These are phyloP conservation scores for Talaromyces marneffei DNA, from an alignment of 2,329 filamentous ascomycete genomes.

Conservation along the genomic window DNA sequence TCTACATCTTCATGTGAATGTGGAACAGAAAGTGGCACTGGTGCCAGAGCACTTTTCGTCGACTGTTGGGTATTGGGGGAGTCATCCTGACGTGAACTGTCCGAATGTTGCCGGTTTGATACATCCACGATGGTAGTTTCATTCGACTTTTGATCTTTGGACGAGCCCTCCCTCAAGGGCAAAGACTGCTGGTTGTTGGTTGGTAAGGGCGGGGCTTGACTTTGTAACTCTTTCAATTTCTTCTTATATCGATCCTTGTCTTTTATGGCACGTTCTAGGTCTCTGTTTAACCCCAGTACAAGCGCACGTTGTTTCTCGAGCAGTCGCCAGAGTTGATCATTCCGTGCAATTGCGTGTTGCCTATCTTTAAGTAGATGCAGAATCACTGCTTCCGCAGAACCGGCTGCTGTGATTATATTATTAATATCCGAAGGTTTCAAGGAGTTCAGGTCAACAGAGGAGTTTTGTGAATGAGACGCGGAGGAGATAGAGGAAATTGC, in stretches of 20 bases:
- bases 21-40: not conserved
- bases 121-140: not conserved
- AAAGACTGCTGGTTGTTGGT: constrained; percentile 17
- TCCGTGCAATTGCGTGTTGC: constrained; percentile 79
- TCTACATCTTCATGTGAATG: not conserved
- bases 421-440: constrained; percentile 69
- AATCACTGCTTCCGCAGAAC: constrained; percentile 83
- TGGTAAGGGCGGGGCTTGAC: constrained; percentile 39
- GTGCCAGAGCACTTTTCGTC: not conserved
- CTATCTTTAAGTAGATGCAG: constrained; percentile 88
- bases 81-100: not conserved
- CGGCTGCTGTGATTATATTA: constrained; percentile 73
- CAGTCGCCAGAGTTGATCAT: constrained; percentile 86
- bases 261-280: constrained; percentile 81
- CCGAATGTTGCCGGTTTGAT: not conserved
- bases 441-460: constrained; percentile 50
- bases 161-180: not conserved
- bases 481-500: constrained; percentile 72
- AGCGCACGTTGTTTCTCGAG: constrained; percentile 95
- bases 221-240: constrained; percentile 72
- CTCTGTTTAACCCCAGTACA: constrained; percentile 89
- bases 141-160: not conserved
- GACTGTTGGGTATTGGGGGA: not conserved
- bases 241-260: constrained; percentile 92
- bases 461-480: constrained; percentile 54